Base-by-base conservation (phyloP, 2,329 filamentous ascomycete species). In the Daldinia sp. region DNA sequence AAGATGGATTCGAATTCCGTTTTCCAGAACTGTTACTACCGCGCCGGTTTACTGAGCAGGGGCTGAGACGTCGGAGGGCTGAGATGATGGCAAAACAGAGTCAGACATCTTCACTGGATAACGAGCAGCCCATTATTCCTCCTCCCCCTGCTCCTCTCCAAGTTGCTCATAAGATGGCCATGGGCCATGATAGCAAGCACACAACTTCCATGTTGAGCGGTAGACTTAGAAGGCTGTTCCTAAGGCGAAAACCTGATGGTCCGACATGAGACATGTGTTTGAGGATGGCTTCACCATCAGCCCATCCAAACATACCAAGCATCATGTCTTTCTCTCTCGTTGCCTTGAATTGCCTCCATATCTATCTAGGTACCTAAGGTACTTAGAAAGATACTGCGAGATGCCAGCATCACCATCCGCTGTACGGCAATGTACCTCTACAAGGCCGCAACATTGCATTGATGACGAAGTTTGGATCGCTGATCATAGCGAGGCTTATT, bases 1-100 rank as follows among this genome's bases (percentile, higher is more conserved):
- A 78, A 64, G 71, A 75, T n/a, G 76, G 76, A 7, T 76, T 78
- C 53, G 75, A 78, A 59, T 78, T 75, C 39, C 72, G 77, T 30
- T 53, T 78, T 9, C 76, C 77, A 13, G 76, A 78, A 62, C 73
- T 78, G 28, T 67, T 73, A 10, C 71, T 68, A 10, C 61, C 72
- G 10, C 26, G 28, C 57, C 68, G 28, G 69, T 66, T 41, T 37
- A 69, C 71, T 28, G 72, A 69, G 26, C 57, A 65, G 4, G 60
- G 56, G 23, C 73, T 72, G 9, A 70, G 72, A 56, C 75, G 73
- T 20, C 73, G 68, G 53, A 72, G 61, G 48, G 64, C 60, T 4
- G 64, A 70, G 58, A 60, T 37, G 13, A 46, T 46, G 20, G 20
- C 57, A 26, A 57, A 64, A 28, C 53, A 51, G 37, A 48, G 42